phyloP scores from a whole-genome alignment of 495 filamentous ascomycete species.

The Podospora didyma region DNA sequence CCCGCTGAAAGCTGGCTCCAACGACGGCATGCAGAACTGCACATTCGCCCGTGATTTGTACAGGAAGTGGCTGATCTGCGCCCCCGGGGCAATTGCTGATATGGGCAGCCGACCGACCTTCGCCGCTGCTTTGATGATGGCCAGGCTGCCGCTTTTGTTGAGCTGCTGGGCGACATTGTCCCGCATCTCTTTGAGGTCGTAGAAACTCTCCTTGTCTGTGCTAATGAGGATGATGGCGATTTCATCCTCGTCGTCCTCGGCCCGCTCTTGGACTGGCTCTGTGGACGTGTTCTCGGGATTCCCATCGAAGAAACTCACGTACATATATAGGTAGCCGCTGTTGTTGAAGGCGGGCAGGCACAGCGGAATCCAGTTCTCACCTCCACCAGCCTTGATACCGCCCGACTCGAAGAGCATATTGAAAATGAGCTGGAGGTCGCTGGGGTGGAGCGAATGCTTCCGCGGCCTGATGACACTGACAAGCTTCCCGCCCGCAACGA shows the following conservation, averaged over 20 bases:
- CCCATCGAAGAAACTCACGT: constrained; percentile 81
- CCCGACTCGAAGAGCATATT: constrained; percentile 99
- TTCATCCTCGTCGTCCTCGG: constrained; percentile 52
- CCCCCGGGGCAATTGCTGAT: constrained; percentile 73
- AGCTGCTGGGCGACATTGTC: constrained; percentile 72
- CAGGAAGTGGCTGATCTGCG: constrained; percentile 81
- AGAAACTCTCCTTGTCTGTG: constrained; percentile 89
- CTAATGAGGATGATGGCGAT: constrained; percentile 92
- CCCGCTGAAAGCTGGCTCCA: constrained; percentile 60
- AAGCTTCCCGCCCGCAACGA: constrained; percentile 89
- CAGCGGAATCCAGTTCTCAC: constrained; percentile 96
- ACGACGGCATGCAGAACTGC: constrained; percentile 88
- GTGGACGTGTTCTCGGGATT: constrained; percentile 2
- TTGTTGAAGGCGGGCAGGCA: constrained; percentile 98
- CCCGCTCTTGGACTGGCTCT: constrained; percentile 15
- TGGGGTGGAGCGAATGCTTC: constrained; percentile 92
- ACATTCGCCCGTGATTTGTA: constrained; percentile 93
- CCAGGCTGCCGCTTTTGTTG: constrained; percentile 69
- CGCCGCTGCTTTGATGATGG: constrained; percentile 69
- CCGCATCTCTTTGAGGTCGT: constrained; percentile 80
- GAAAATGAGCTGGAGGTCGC: constrained; percentile 94
- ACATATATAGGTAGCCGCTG: constrained; percentile 97
- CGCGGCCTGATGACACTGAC: constrained; percentile 92
- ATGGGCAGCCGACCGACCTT: constrained; percentile 61
- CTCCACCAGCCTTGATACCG: constrained; percentile 77